Evolutionary conservation across 2,329 filamentous ascomycete genomes (phyloP).

Genomic region (Kalaharituber pfeilii): DNA sequence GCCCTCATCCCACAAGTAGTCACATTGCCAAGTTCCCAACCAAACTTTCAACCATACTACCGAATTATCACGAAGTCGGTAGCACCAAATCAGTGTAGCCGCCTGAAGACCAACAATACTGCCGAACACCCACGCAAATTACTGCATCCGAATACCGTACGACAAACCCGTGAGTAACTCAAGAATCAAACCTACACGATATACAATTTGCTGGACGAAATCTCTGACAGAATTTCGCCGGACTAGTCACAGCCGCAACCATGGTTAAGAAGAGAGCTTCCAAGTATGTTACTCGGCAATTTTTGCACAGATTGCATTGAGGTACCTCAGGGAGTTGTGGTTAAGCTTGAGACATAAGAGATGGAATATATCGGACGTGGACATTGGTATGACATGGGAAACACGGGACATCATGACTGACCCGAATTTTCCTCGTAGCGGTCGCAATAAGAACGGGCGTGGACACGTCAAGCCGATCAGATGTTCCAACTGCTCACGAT

Average conservation of each 20-base stretch:
- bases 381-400: constrained; percentile 12
- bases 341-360: neutral
- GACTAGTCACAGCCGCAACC: constrained; percentile 34
- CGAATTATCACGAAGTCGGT: neutral
- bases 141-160: neutral
- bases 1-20: neutral
- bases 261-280: constrained; percentile 64
- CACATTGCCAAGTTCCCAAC: neutral
- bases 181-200: neutral
- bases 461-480: constrained; percentile 99
- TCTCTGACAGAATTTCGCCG: neutral
- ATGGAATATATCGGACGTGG: neutral
- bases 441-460: constrained; percentile 99
- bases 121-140: neutral
- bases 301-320: neutral
- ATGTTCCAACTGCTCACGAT: constrained; percentile 74
- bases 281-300: constrained; percentile 38
- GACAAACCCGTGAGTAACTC: neutral
- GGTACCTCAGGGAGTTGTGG: no score
- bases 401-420: constrained; percentile 15
- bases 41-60: neutral
- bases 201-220: neutral
- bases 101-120: neutral
- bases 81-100: neutral
- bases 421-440: constrained; percentile 36